Evolutionary conservation across 1,284 basidiomycete species (phyloP), one percentile per base, ranked within the genome.

Genomic region (Rhizoctonia solani): DNA sequence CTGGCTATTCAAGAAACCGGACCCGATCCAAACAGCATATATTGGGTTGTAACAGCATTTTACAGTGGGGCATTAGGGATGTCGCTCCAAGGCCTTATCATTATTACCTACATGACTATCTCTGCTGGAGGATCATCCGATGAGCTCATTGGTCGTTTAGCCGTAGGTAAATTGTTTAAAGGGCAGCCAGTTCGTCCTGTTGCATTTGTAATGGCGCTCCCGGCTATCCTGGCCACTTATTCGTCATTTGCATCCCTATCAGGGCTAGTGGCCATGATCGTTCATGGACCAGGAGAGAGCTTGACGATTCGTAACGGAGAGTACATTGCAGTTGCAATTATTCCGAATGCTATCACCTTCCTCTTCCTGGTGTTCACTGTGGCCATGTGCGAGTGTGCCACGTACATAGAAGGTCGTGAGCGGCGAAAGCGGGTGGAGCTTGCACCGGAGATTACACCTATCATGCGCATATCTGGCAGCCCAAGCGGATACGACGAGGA

Each of bases 31-130:
- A 42, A 13, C 29, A 25, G 46, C 13, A 29, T 56, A 6, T 42
- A 42, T 39, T 56, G 54, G 54, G 16, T 56, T 23, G 39, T 42
- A 14, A 42, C 54, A 3, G 37, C 23, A 3, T 56, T 41, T 21
- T 56, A 42, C 21, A 56, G 37, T 27, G 11, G 34, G 8, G 39
- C 39, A 16, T 59, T 59, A n/a, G 56, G 56, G 3, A 29, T 59
- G 16, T 59, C 56, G 16, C 14, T 61, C 4, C 42, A 49, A 49
- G 41, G 56, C 30, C 56, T 49, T 13, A 46, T 59, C 23, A 11
- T 59, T 5, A 59, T 59, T 16, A 41, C 46, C 6, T 63, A 63
- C 27, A 27, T 63, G 14, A 63, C 58, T 3, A n/a, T 63, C 2
- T 37, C 46, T 14, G 58, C 46, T 16, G 58, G 19, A 19, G 47